Evolutionary conservation across 192 early-diverging fungal genomes (phyloP).

Genomic region (Backusella tarrabulga): DNA sequence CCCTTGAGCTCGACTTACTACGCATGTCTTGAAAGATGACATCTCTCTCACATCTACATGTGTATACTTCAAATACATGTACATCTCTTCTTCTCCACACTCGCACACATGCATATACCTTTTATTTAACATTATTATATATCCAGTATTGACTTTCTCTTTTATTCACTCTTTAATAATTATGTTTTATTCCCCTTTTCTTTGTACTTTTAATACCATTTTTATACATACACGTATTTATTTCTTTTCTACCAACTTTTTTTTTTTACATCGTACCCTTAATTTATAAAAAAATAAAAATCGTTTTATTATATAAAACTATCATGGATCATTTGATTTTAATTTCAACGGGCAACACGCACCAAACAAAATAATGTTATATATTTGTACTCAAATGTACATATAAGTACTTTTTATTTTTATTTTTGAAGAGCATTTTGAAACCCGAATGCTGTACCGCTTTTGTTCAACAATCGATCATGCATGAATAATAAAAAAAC

Average conservation of each 20-base stretch:
- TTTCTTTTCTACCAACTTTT: neutral
- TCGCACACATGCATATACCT: neutral
- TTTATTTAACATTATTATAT: neutral
- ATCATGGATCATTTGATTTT: neutral
- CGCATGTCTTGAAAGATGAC: neutral
- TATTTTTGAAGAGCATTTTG: neutral
- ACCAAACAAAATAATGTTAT: neutral
- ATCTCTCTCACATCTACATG: neutral
- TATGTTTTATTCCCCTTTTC: neutral
- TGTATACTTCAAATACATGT: neutral
- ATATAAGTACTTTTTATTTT: neutral
- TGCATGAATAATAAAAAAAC: neutral
- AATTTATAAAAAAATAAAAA: neutral
- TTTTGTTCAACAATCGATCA: too few species aligned
- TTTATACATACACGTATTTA: neutral
- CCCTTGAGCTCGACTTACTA: slow-evolving; percentile 20
- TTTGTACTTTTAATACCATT: neutral
- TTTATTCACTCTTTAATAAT: neutral
- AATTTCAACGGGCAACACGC: neutral
- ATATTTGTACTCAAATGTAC: neutral
- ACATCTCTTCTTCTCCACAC: neutral
- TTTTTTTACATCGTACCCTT: neutral
- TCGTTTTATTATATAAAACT: neutral
- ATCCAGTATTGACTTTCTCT: neutral
- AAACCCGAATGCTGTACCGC: neutral